Base-by-base conservation (phyloP, 345 rosid genomes). In the Camelina sativa region DNA sequence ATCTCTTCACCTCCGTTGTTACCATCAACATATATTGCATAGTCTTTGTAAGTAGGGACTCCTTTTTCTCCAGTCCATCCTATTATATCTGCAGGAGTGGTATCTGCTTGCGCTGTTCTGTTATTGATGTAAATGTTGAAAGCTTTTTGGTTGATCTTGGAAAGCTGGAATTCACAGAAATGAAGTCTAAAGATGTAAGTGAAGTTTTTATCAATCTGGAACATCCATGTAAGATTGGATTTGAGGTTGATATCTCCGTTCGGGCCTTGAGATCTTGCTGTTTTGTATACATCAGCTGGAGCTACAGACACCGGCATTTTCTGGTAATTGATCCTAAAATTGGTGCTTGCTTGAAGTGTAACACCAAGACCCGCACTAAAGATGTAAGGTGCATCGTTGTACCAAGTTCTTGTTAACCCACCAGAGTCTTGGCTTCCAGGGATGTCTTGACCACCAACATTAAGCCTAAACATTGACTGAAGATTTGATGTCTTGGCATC, bases 201-300 rank as follows among this genome's bases (percentile, higher is more conserved):
- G 81, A 89, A 95, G 55, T 84, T 86, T 3, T 83, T 79, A 74
- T 95, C 93, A 30, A 82, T 89, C 41, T 82, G 83, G 68, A 92
- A 89, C 59, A 70, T 19, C 98, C 98, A 90, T 60, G 97, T 89
- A 46, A 89, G 76, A 51, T 95, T 92, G 65, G 73, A 87, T 35
- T 78, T 80, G 28, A 76, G 1, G 66, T 89, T 90, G 51, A 86
- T 3, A 0, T 80, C 11, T n/a, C 67, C 41, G 3, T 57, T 46
- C 3, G 64, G 69, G 4, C 98, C 94, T 85, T 88, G 89, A 38
- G 81, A 54, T 73, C 98, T 82, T 62, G 88, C 83, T 9, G 91
- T 85, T 50, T 52, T 70, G 68, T 90, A 92, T 38, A 92, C 86
- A 69, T 84, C 84, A 7, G 56, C 56, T 11, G 96, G 94, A 20